Evolutionary conservation across 2,329 filamentous ascomycete genomes (phyloP).

Genomic region (Sarocladium brachiariae): DNA sequence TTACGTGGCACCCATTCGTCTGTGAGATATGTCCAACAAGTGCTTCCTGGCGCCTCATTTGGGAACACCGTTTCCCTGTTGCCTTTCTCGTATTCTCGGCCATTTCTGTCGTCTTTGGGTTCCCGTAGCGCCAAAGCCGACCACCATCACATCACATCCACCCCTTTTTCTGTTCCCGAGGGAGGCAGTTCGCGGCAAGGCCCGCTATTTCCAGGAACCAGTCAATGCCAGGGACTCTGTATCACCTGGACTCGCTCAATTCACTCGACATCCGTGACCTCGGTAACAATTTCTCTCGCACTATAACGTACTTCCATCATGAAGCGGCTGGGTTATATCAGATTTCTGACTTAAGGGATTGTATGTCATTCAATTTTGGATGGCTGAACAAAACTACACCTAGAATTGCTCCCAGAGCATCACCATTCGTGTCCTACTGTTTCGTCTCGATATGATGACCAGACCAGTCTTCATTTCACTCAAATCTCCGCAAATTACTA

Average conservation of each 20-base stretch:
- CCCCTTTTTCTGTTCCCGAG: background rate
- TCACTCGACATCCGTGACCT: too few species aligned
- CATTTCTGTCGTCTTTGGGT: background rate
- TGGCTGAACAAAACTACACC: too few species aligned
- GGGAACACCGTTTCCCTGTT: too few species aligned
- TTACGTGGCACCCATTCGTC: background rate
- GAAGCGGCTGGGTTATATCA: too few species aligned
- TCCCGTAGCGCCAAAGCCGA: background rate
- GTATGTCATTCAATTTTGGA: too few species aligned
- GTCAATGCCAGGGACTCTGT: background rate
- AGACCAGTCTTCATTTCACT: conserved; percentile 2
- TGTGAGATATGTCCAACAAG: too few species aligned
- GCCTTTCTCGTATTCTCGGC: background rate
- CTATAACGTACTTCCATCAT: too few species aligned
- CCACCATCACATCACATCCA: background rate
- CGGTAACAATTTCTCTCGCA: too few species aligned
- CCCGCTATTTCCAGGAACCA: conserved; percentile 6
- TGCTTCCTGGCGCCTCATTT: too few species aligned
- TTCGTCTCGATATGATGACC: background rate
- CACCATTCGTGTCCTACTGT: background rate
- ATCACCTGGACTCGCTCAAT: too few species aligned
- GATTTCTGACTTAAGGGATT: too few species aligned
- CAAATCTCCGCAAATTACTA: background rate
- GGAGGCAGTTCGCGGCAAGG: background rate
- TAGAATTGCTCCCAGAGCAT: too few species aligned